phyloP scores from a whole-genome alignment of 495 filamentous ascomycete species.

The Penicillium alfredii region DNA sequence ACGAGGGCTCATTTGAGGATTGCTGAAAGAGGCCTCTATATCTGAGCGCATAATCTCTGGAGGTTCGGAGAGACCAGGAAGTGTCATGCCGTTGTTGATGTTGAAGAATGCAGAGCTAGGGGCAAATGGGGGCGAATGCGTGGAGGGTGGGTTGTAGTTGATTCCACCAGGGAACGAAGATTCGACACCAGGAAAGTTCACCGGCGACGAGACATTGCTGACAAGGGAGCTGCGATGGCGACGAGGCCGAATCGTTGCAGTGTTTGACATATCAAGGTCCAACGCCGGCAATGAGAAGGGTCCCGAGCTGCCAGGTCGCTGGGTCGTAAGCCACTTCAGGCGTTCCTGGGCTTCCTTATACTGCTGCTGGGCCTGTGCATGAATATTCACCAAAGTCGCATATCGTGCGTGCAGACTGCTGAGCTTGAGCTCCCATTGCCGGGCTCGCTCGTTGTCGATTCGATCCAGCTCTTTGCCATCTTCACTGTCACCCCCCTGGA shows the following conservation, averaged over 20 bases:
- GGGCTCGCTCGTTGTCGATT: slow-evolving; percentile 52
- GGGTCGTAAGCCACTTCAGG: slow-evolving; percentile 44
- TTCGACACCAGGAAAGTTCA: slow-evolving; percentile 38
- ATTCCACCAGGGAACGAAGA: slow-evolving; percentile 32
- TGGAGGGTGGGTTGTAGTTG: slow-evolving; percentile 40
- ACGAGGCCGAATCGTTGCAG: slow-evolving; percentile 39
- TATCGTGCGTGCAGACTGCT: slow-evolving; percentile 47
- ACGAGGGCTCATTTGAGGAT: slow-evolving; percentile 74
- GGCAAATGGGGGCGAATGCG: slow-evolving; percentile 45
- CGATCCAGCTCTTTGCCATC: slow-evolving; percentile 45
- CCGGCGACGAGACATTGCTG: slow-evolving; percentile 44
- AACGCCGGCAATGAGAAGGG: slow-evolving; percentile 40
- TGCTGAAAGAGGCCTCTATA: slow-evolving; percentile 45
- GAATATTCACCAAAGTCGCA: slow-evolving; percentile 40
- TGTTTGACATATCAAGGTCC: slow-evolving; percentile 38
- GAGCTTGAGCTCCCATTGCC: slow-evolving; percentile 48
- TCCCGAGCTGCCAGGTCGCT: slow-evolving; percentile 36
- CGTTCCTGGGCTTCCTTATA: slow-evolving; percentile 50
- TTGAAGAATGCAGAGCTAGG: slow-evolving; percentile 51
- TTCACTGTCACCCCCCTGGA: slow-evolving; percentile 43
- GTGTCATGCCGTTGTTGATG: slow-evolving; percentile 51
- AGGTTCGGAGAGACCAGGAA: slow-evolving; percentile 35
- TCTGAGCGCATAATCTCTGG: slow-evolving; percentile 37
- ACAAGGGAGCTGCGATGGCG: slow-evolving; percentile 44
- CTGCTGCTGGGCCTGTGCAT: slow-evolving; percentile 45